Percentiles rank a stretch among this genome's conserved stretches.
phyloP scores from a whole-genome alignment of 495 filamentous ascomycete species.

The Copromyces sp. region DNA sequence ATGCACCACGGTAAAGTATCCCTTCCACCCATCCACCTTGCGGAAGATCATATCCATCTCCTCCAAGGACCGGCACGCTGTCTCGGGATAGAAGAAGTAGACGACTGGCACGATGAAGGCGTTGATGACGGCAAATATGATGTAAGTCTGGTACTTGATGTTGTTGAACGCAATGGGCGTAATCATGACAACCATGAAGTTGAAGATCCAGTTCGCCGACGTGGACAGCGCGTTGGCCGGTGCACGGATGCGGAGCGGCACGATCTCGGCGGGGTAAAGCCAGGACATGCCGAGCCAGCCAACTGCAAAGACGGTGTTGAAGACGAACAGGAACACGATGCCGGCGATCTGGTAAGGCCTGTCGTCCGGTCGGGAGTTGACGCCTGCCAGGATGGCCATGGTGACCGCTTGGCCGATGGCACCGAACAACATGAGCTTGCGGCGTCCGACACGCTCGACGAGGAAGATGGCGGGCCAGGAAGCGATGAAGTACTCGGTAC shows the following conservation, averaged over 20 bases:
- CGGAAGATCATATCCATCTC: slow-evolving; percentile 70
- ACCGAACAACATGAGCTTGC: slow-evolving; percentile 63
- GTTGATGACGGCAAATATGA: slow-evolving; percentile 73
- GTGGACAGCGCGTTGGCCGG: slow-evolving; percentile 65
- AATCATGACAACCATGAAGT: slow-evolving; percentile 60
- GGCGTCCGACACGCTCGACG: slow-evolving; percentile 49
- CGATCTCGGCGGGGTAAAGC: slow-evolving; percentile 61
- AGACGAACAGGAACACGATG: slow-evolving; percentile 45
- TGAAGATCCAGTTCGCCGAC: slow-evolving; percentile 52
- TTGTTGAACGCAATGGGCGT: slow-evolving; percentile 58
- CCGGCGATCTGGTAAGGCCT: slow-evolving; percentile 31
- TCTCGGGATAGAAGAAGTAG: slow-evolving; percentile 72
- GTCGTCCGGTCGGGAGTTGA: slow-evolving; percentile 22
- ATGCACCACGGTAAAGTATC: slow-evolving; percentile 48
- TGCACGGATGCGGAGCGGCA: slow-evolving; percentile 60
- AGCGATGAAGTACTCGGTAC: slow-evolving; percentile 66
- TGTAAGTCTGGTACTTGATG: slow-evolving; percentile 62
- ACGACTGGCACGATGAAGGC: slow-evolving; percentile 58
- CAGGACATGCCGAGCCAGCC: slow-evolving; percentile 49
- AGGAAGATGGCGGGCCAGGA: slow-evolving; percentile 64
- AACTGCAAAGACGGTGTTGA: slow-evolving; percentile 40
- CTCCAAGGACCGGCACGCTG: slow-evolving; percentile 60
- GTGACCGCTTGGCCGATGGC: slow-evolving; percentile 56
- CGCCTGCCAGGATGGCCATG: slow-evolving; percentile 56
- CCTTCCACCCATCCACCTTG: slow-evolving; percentile 40